Evolutionary conservation across 2,329 filamentous ascomycete genomes (phyloP).

Genomic region (Stylonectria norvegica): DNA sequence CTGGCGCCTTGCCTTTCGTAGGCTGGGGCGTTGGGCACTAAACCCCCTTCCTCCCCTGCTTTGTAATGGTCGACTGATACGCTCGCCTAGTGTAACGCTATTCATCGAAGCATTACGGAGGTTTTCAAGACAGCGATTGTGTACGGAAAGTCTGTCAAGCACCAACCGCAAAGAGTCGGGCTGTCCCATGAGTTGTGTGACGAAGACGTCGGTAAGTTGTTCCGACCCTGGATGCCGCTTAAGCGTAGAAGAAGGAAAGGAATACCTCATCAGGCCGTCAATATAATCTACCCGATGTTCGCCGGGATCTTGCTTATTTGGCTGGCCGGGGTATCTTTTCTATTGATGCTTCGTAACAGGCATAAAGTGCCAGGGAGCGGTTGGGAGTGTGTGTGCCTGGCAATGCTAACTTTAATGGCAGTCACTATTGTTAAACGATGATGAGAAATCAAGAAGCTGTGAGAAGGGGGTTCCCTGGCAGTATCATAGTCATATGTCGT

Average conservation of each 20-base stretch:
- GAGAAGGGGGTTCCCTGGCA: constrained; percentile 17
- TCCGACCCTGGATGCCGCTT: constrained; percentile 11
- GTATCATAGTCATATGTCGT: constrained; percentile 21
- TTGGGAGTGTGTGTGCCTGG: constrained; percentile 10
- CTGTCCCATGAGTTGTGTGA: constrained; percentile 87
- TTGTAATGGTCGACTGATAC: constrained; percentile 34
- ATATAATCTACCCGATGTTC: constrained; percentile 19
- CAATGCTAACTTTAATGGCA: constrained; percentile 28
- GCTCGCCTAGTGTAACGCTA: constrained; percentile 77
- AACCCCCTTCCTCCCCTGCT: constrained; percentile 7
- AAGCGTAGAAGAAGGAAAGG: constrained; percentile 9
- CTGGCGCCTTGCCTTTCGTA: constrained; percentile 1
- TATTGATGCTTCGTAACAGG: constrained; percentile 1
- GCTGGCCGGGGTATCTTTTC: constrained; percentile 14
- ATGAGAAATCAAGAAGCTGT: constrained; percentile 40
- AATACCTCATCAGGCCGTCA: constrained; percentile 11
- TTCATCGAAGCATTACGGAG: constrained; percentile 93
- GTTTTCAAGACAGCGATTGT: constrained; percentile 95
- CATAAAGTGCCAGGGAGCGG: constrained; percentile 11
- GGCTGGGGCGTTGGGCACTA: constrained; percentile 9
- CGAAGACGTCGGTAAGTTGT: constrained; percentile 85
- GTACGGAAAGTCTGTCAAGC: constrained; percentile 96
- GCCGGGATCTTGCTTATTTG: constrained; percentile 21
- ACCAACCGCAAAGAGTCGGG: constrained; percentile 94
- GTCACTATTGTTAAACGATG: constrained; percentile 66